These are phyloP conservation scores for Benincasa hispida DNA, from an alignment of 306 rosid genomes.

Conservation along the genomic window DNA sequence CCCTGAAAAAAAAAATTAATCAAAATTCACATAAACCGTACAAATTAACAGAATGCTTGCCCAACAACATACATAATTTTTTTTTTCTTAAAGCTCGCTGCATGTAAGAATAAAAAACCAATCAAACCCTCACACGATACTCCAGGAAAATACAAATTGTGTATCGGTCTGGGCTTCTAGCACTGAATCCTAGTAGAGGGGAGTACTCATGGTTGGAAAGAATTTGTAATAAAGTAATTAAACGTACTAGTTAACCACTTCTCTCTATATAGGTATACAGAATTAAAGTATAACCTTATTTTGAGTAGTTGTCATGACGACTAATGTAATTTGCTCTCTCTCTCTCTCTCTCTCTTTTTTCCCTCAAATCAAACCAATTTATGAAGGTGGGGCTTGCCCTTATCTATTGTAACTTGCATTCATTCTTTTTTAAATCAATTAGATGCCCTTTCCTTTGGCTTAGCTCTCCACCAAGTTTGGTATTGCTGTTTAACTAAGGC, in stretches of 20 bases:
- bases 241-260: background rate
- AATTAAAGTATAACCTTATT: background rate
- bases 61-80: background rate
- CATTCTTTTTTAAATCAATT: background rate
- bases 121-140: background rate
- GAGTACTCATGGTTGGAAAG: background rate
- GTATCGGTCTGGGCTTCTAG: background rate
- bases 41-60: background rate
- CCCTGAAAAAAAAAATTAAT: constrained; percentile 37
- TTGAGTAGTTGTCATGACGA: background rate
- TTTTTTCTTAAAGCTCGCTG: background rate
- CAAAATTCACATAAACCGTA: background rate
- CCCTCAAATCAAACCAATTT: background rate
- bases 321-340: background rate
- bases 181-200: background rate
- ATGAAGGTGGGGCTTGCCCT: background rate
- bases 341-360: too few relatives aligned
- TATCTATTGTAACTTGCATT: too few relatives aligned
- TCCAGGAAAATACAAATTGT: background rate
- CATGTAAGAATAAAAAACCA: background rate
- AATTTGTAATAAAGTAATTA: background rate
- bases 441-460: background rate
- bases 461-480: background rate
- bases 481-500: background rate
- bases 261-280: background rate